phyloP scores from a whole-genome alignment of 371 early-diverging fungal species.

The Syncephalastrum racemosum region DNA sequence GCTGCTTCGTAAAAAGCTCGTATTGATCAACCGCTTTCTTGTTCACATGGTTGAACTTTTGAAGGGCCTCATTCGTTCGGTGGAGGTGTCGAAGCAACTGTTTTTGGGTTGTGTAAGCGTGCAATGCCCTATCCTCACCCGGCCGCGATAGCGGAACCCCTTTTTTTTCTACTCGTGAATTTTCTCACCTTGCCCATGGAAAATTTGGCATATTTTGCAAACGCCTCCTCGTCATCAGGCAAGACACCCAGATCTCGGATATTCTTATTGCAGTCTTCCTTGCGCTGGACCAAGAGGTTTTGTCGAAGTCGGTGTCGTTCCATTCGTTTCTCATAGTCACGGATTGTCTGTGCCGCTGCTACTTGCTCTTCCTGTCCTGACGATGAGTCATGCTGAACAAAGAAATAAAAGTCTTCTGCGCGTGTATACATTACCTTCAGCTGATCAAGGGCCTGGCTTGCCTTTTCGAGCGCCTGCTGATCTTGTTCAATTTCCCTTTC shows the following conservation, averaged over 20 bases:
- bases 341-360: constrained; percentile 17
- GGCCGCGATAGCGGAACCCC: background rate
- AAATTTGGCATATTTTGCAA: constrained; percentile 63
- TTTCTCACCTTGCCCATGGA: constrained; percentile 48
- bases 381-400: no score
- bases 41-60: constrained; percentile 93
- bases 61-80: constrained; percentile 79
- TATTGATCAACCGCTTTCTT: constrained; percentile 98
- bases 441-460: constrained; percentile 50
- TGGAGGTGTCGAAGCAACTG: constrained; percentile 75
- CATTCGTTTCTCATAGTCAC: constrained; percentile 61
- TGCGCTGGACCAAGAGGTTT: constrained; percentile 75
- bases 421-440: constrained; percentile 38
- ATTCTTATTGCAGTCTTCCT: constrained; percentile 83
- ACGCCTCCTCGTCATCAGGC: constrained; percentile 85
- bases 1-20: constrained; percentile 88
- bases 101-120: no score
- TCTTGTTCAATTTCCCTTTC: constrained; percentile 39
- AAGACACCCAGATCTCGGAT: constrained; percentile 95
- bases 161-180: background rate
- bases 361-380: constrained; percentile 25
- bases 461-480: constrained; percentile 38
- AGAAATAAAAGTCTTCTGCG: background rate
- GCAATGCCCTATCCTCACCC: background rate
- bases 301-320: constrained; percentile 80